Conservation (phyloP, 345 rosid species). For the Gossypium herbaceum region DNA sequence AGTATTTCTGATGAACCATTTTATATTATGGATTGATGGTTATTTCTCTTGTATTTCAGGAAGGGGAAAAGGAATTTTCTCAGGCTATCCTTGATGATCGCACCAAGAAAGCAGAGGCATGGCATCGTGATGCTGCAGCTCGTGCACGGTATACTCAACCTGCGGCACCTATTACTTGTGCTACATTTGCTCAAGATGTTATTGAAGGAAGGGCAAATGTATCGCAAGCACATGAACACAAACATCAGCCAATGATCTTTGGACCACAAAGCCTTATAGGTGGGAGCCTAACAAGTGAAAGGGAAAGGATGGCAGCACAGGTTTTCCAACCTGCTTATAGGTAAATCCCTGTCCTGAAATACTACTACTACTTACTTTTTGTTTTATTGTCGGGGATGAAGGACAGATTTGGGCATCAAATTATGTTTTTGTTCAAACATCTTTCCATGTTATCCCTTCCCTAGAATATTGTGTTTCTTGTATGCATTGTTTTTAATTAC, state of each 20-base stretch:
- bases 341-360: conserved; percentile 28
- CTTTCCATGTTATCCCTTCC: background rate
- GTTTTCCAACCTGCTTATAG: conserved; percentile 85
- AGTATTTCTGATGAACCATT: background rate
- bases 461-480: background rate
- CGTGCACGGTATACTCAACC: conserved; percentile 62
- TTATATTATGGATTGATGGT: background rate
- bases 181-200: conserved; percentile 96
- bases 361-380: background rate
- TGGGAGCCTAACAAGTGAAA: conserved; percentile 57
- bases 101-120: conserved; percentile 62
- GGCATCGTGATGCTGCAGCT: conserved; percentile 88
- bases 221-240: conserved; percentile 78
- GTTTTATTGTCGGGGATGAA: background rate
- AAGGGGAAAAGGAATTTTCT: conserved; percentile 67
- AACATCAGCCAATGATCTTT: conserved; percentile 83
- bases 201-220: conserved; percentile 86
- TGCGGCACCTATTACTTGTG: conserved; percentile 81
- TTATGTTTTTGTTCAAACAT: conserved; percentile 18
- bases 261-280: conserved; percentile 87
- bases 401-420: background rate
- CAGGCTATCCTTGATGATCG: conserved; percentile 75
- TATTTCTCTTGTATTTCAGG: conserved; percentile 33
- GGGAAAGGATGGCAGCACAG: conserved; percentile 86
- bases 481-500: background rate